These are phyloP conservation scores for Arabis alpina DNA, from an alignment of 345 rosid species.

Conservation along the genomic window DNA sequence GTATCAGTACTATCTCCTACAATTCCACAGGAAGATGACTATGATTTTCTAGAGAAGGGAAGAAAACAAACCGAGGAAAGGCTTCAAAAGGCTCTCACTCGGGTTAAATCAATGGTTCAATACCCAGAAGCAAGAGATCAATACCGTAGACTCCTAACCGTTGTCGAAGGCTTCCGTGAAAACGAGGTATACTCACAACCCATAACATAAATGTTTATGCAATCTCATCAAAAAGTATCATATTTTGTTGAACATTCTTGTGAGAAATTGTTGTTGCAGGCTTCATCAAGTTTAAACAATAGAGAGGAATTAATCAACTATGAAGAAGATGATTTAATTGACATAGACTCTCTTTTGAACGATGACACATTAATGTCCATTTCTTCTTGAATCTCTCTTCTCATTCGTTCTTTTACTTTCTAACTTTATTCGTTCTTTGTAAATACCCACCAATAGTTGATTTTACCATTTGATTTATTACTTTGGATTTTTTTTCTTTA, in stretches of 20 bases:
- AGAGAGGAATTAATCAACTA: slow-evolving; percentile 43
- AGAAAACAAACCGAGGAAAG: slow-evolving; percentile 92
- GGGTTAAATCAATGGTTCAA: slow-evolving; percentile 95
- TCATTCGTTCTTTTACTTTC: slow-evolving; percentile 18
- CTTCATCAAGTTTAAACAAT: slow-evolving; percentile 37
- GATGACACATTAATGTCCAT: slow-evolving; percentile 74
- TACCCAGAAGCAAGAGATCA: slow-evolving; percentile 88
- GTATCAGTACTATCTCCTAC: slow-evolving; percentile 23
- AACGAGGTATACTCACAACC: slow-evolving; percentile 53
- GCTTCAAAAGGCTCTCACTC: slow-evolving; percentile 77
- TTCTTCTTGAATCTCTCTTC: slow-evolving; percentile 48
- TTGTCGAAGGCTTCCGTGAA: slow-evolving; percentile 71
- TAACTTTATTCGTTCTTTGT: slow-evolving; percentile 32
- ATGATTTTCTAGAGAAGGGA: slow-evolving; percentile 87
- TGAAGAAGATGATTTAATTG: slow-evolving; percentile 53
- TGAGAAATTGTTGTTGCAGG: slow-evolving; percentile 34
- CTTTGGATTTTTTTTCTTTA: neutral
- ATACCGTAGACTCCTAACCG: slow-evolving; percentile 80
- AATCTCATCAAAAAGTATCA: neutral
- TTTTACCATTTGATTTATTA: slow-evolving; percentile 28
- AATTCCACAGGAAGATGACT: slow-evolving; percentile 64
- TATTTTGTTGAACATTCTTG: slow-evolving; percentile 5
- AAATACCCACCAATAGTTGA: slow-evolving; percentile 29
- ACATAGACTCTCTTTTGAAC: slow-evolving; percentile 68
- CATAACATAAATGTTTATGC: neutral